Evolutionary conservation across 75 land plant species (phyloP).

Genomic region (Picea sitchensis): DNA sequence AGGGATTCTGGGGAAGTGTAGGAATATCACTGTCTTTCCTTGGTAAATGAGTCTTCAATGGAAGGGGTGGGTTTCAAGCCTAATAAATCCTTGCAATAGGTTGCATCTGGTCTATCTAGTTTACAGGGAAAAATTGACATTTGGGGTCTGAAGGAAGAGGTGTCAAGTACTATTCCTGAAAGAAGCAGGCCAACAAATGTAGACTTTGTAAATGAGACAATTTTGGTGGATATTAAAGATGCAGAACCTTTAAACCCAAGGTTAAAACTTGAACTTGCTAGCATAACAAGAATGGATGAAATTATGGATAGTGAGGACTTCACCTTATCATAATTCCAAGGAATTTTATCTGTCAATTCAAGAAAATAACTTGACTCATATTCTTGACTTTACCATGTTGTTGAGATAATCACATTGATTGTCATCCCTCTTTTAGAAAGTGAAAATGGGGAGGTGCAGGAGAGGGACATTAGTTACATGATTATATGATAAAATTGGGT

Average conservation of each 20-base stretch:
- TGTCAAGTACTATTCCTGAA: not conserved
- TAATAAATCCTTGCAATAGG: too few relatives aligned
- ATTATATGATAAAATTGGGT: too few relatives aligned
- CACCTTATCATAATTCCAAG: not conserved
- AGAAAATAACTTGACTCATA: constrained; percentile 12
- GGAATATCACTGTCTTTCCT: constrained; percentile 1
- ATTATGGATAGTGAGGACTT: not conserved
- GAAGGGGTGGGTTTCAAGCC: not conserved
- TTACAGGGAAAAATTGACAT: not conserved
- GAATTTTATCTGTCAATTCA: too few relatives aligned
- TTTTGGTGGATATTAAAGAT: constrained; percentile 4
- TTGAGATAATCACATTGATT: constrained; percentile 47
- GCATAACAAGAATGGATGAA: not conserved
- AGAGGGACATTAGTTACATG: too few relatives aligned
- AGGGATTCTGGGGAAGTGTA: not conserved
- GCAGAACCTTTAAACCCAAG: constrained; percentile 9
- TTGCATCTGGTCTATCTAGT: too few relatives aligned
- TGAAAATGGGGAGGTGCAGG: constrained; percentile 75
- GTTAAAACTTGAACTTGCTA: not conserved
- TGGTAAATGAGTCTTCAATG: not conserved
- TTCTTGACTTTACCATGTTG: constrained; percentile 24
- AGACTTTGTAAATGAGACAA: not conserved
- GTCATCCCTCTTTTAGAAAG: constrained; percentile 44
- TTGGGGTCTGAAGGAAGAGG: not conserved
- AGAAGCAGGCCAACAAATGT: not conserved